Evolutionary conservation across 768 basidiomycete genomes (phyloP), one percentile per base, ranked within the genome.

Genomic region (Mycena filopes): DNA sequence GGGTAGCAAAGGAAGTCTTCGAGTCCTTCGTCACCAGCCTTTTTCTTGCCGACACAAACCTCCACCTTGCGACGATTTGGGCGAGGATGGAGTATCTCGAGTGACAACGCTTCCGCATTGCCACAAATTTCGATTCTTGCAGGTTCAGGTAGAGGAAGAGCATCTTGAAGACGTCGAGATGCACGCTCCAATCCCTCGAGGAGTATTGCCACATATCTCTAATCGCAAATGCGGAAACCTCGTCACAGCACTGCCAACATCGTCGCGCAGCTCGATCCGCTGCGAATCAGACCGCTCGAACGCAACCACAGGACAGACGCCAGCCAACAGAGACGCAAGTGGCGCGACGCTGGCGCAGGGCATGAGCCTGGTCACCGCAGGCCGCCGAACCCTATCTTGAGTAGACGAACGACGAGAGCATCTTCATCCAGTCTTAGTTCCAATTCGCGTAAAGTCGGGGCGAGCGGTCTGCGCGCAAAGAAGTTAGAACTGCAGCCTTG

Each of bases 231-330:
- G 20, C 16, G 13, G 36, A 48, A 38, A 40, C 60, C 3, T 28
- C 53, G 21, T 62, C 31, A n/a, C 53, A 55, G 53, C 53, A 62
- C 21, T 48, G n/a, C 60, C 60, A 9, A 7, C 46, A 16, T 21
- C 15, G 15, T 55, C 54, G 12, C 26, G 53, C 26, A 62, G 38
- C 26, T 48, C 60, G 2, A 48, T 16, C 2, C 47, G 20, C 7
- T 10, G 20, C 33, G 6, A 36, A 5, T 62, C 25, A 13, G 47
- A 3, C 2, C 21, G 25, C 23, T 55, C 36, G 33, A 62, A 56
- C 41, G 43, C 29, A 40, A n/a, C 20, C 18, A 63, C 33, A 28
- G 48, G 54, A n/a, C 45, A 53, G 2, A 63, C 50, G 3, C 43
- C 60, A 8, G 23, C 20, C 20, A 60, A 29, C 13, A 60, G 23